phyloP scores from a whole-genome alignment of 2,329 filamentous ascomycete species.

The Zalaria sp. region DNA sequence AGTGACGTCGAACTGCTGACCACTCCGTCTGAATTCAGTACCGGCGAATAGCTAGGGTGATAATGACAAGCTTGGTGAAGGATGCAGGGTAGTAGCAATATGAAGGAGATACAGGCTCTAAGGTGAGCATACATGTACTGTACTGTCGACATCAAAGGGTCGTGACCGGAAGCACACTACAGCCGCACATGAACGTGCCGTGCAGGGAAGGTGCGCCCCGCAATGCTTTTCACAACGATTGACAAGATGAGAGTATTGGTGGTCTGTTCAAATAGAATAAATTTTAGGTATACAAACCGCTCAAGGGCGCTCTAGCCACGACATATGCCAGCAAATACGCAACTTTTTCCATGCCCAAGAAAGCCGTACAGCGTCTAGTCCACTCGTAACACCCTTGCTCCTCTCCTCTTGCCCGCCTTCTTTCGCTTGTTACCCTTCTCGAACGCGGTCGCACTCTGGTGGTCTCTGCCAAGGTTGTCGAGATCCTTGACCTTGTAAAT shows the following conservation, averaged over 20 bases:
- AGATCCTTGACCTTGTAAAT: slow-evolving; percentile 99
- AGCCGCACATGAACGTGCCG: neutral
- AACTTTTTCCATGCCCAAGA: neutral
- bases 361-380: slow-evolving; percentile 37
- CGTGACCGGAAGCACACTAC: neutral
- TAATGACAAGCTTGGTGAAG: too few species aligned
- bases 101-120: too few species aligned
- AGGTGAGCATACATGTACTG: too few species aligned
- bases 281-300: slow-evolving; percentile 5
- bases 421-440: slow-evolving; percentile 75
- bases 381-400: slow-evolving; percentile 55
- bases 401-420: slow-evolving; percentile 58
- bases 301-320: neutral
- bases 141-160: too few species aligned
- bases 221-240: too few species aligned
- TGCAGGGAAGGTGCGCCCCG: too few species aligned
- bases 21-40: too few species aligned
- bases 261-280: neutral
- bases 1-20: too few species aligned
- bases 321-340: too few species aligned
- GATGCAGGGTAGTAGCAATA: too few species aligned
- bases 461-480: slow-evolving; percentile 88
- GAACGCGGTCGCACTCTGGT: slow-evolving; percentile 54
- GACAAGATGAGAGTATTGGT: too few species aligned
- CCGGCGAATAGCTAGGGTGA: too few species aligned